These are phyloP conservation scores for Aspergillus pseudoviridinutans DNA, from an alignment of 2,329 filamentous ascomycete species.

Conservation along the genomic window DNA sequence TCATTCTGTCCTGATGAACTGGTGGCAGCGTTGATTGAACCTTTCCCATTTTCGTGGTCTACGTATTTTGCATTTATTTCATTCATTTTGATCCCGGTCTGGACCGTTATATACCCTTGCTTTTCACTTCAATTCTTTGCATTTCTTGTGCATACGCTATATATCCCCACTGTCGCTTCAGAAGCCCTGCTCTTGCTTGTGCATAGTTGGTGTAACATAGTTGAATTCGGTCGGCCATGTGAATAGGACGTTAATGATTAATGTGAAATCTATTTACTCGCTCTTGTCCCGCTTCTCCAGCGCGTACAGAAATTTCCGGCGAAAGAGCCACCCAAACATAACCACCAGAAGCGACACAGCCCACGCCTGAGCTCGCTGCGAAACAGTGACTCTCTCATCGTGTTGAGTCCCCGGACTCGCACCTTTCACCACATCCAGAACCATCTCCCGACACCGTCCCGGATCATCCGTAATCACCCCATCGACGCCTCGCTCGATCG, in stretches of 20 bases:
- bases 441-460: constrained; percentile 27
- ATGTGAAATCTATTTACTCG: neutral
- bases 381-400: neutral
- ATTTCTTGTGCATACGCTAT: neutral
- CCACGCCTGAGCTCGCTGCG: neutral
- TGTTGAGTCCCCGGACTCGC: neutral
- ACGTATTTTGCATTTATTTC: neutral
- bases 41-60: neutral
- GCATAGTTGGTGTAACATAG: neutral
- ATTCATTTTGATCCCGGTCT: neutral
- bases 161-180: neutral
- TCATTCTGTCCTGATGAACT: neutral
- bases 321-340: neutral
- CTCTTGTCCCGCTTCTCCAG: neutral
- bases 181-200: neutral
- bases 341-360: neutral
- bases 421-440: neutral
- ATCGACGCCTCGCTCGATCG: constrained; percentile 62
- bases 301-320: neutral
- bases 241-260: neutral
- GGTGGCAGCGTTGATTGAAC: neutral
- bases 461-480: constrained; percentile 87
- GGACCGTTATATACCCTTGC: neutral
- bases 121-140: neutral
- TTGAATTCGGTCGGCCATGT: neutral